Evolutionary conservation across 2,329 filamentous ascomycete genomes (phyloP), one percentile per base, ranked within the genome.

Genomic region (Raffaelea albimanens): DNA sequence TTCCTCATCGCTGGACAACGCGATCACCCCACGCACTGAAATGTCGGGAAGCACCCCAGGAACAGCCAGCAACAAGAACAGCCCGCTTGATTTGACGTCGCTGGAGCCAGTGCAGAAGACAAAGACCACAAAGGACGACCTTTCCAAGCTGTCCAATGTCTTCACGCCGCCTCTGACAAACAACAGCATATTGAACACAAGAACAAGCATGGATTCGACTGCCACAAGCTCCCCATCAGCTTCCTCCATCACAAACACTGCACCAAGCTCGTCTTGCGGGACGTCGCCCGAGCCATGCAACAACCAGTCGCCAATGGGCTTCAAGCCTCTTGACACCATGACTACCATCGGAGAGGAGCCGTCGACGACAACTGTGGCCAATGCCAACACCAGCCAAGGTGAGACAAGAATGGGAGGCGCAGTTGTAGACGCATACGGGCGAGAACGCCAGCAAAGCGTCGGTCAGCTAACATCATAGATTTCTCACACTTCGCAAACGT

Each of bases 241-340:
- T 8, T 83, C 78, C 0, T 80, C 77, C 2, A 75, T 80, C 51
- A 81, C 77, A 40, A 76, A 77, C 48, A 68, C 64, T 19, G 78
- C 77, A 1, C 65, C 78, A 1, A 81, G 70, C 56, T 83, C 80
- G 7, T 83, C 80, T 21, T 88, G 84, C 58, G 84, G 83, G 22
- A 90, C 85, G 0, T 90, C 86, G 2, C 86, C 86, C 1, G 85
- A 90, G 61, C 82, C 86, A 1, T 80, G 73, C 43, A 83, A 80
- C 29, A 83, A 80, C 29, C 83, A 85, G 56, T 90, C 85, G 16
- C 86, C 83, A 4, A 69, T 73, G 58, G 72, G 70, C n/a, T 77
- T 73, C 56, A 84, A 85, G 61, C 73, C 82, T 18, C 61, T 78
- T 38, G 80, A 83, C 52, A 76, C 75, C 0, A 57, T 83, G 55